Evolutionary conservation across 306 rosid species (phyloP).

Genomic region (Astragalus membranaceus): DNA sequence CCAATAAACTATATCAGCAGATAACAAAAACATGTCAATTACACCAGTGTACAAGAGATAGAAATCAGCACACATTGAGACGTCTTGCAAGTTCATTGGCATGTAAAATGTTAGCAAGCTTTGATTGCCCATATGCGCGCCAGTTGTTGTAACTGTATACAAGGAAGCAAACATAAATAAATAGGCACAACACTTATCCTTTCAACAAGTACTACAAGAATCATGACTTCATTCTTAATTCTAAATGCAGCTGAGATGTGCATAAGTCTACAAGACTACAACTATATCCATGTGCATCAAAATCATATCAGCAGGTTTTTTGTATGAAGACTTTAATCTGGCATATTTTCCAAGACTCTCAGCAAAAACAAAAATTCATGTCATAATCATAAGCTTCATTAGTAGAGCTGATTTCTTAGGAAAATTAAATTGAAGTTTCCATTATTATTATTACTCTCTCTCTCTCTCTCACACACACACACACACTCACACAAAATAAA

Average conservation of each 20-base stretch:
- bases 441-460: neutral
- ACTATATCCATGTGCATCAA: neutral
- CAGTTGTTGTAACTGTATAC: conserved; percentile 54
- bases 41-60: conserved; percentile 15
- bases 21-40: neutral
- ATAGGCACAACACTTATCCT: neutral
- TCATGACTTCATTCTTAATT: neutral
- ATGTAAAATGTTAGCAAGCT: conserved; percentile 83
- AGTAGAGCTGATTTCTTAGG: neutral
- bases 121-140: conserved; percentile 86
- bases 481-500: neutral
- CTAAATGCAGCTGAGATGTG: neutral
- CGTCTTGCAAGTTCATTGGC: conserved; percentile 71
- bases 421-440: conserved; percentile 1
- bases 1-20: neutral
- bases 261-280: neutral
- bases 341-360: neutral
- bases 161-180: conserved; percentile 4
- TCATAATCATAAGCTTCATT: neutral
- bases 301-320: conserved; percentile 12
- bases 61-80: conserved; percentile 44
- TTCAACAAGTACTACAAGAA: neutral
- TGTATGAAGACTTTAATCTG: neutral
- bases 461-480: neutral
- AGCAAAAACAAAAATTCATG: neutral